Evolutionary conservation across 169 alveolate species (phyloP).

Genomic region (Besnoitia besnoiti): DNA sequence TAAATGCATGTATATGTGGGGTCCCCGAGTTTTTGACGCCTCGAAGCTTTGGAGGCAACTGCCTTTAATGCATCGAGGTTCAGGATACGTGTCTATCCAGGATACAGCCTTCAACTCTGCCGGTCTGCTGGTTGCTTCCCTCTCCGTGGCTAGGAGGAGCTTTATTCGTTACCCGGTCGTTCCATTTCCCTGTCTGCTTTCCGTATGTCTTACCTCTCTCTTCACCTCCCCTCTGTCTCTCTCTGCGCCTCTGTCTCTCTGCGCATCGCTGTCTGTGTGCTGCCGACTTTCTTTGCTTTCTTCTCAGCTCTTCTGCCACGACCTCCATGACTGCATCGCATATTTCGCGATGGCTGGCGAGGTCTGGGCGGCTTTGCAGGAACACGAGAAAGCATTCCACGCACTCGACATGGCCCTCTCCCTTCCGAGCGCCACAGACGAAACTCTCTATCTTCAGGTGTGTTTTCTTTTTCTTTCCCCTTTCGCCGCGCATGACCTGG

Average conservation of each 20-base stretch:
- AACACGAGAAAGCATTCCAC: not conserved
- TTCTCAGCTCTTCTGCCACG: not conserved
- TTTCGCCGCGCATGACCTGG: not conserved
- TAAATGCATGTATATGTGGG: no score
- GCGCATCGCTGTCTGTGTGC: not conserved
- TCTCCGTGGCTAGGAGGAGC: no score
- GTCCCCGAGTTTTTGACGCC: no score
- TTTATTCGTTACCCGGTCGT: no score
- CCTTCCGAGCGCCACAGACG: not conserved
- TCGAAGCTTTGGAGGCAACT: no score
- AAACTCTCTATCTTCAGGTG: not conserved
- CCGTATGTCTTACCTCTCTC: no score
- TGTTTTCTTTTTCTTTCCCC: not conserved
- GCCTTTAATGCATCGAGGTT: no score
- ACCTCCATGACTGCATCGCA: not conserved
- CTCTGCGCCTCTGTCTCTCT: not conserved
- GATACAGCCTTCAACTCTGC: no score
- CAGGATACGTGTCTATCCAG: no score
- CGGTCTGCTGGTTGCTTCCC: no score
- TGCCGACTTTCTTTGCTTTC: not conserved
- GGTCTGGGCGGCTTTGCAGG: not conserved
- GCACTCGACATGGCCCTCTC: slow-evolving; percentile 1
- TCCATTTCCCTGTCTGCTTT: no score
- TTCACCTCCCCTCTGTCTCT: not conserved
- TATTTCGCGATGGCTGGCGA: not conserved